These are phyloP conservation scores for Gracilaria caudata DNA, from an alignment of 23 red algal genomes.

Conservation along the genomic window DNA sequence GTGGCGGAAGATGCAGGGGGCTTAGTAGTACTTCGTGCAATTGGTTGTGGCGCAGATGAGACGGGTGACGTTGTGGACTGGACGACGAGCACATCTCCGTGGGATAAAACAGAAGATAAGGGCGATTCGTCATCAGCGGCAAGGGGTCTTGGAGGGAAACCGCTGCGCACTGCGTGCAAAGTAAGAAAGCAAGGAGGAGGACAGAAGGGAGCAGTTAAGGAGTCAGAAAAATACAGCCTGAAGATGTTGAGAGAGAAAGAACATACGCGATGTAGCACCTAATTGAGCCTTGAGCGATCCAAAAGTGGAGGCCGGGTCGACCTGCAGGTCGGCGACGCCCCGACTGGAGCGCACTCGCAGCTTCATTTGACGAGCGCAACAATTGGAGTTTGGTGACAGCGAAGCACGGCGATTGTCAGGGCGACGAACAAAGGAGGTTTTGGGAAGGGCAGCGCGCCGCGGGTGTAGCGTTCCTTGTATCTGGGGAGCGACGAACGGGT, in stretches of 20 bases:
- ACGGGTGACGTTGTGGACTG: conserved; percentile 12
- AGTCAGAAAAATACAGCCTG: background rate
- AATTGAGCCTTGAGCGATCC: conserved; percentile 30
- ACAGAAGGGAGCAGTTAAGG: background rate
- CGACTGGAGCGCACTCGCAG: conserved; percentile 60
- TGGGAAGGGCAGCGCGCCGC: too few relatives aligned
- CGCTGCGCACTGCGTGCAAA: conserved; percentile 28
- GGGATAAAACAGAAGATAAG: conserved; percentile 19
- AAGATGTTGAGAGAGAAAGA: background rate
- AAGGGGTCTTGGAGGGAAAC: conserved; percentile 60
- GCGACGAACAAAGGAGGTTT: too few relatives aligned
- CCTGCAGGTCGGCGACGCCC: conserved; percentile 34
- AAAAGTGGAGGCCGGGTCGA: conserved; percentile 34
- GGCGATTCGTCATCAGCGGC: conserved; percentile 23
- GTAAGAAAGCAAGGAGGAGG: background rate
- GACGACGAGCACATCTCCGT: conserved; percentile 64
- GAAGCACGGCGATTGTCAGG: background rate
- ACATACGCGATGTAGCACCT: conserved; percentile 47
- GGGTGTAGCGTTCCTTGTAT: too few relatives aligned
- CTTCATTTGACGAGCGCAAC: conserved; percentile 6
- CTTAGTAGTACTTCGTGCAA: background rate
- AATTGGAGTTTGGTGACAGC: background rate
- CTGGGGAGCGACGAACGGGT: background rate
- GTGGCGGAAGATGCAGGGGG: background rate
- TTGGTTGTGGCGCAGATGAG: background rate